Evolutionary conservation across 106 monocot genomes (phyloP), one percentile per base, ranked within the genome.

Genomic region (Posidonia australis): DNA sequence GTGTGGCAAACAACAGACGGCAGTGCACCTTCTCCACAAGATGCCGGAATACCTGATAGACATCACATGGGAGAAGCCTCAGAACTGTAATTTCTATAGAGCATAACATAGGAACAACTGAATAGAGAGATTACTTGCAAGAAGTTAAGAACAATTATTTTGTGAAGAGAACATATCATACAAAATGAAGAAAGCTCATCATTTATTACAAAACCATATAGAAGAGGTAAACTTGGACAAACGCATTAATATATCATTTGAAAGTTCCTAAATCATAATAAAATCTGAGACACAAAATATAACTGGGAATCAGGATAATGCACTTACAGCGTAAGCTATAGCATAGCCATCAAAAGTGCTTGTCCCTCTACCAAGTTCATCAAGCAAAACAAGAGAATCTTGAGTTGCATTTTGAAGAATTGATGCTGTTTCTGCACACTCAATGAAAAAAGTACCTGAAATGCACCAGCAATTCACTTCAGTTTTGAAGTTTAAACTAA

Each of bases 261-360:
- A 4, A 36, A 7, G 36, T 36, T 36, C 36, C 36, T 7, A 4
- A 4, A 7, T 7, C 36, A 36, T 36, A 7, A 4, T 36, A 36
- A 36, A 36, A 36, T 4, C 2, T 36, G 7, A 36, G 36, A 36
- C 36, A 2, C 7, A 36, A 36, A 36, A 36, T 36, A 36, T 36
- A 7, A 36, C 7, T 36, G 32, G 46, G 30, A 21, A 46, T 44
- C 11, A 60, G 5, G 67, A 41, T 3, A 36, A 26, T 9, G 44
- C 51, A 78, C 86, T 84, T 67, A 96, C 94, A 82, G 90, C 90
- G 77, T 96, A 90, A 1, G 94, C 94, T 64, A 96, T 96, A 24
- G 89, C 94, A 87, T 96, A 96, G 55, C 94, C 94, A 80, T 96
- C 94, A 70, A 96, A 96, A 43, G 94, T 96, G 74, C 94, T 96